Evolutionary conservation across 2,329 filamentous ascomycete genomes (phyloP).

Genomic region (Chaetomium strumarium): DNA sequence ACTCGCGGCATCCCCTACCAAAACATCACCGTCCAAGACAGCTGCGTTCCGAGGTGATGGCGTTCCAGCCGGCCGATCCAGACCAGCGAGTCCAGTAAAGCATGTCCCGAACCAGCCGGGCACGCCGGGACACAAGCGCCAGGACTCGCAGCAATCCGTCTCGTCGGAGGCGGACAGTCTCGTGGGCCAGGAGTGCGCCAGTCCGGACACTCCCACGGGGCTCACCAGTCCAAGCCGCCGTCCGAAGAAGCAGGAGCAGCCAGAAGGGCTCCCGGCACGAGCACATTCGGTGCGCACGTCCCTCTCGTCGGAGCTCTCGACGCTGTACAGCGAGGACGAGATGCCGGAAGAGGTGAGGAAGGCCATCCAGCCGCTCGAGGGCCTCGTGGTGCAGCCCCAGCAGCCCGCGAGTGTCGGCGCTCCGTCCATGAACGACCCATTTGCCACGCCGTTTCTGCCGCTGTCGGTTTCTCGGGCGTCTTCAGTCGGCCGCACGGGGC

Average conservation of each 20-base stretch:
- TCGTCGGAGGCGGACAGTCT: constrained; percentile 39
- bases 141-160: constrained; percentile 31
- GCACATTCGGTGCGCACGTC: constrained; percentile 37
- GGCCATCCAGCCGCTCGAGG: constrained; percentile 14
- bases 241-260: constrained; percentile 10
- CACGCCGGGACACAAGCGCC: constrained; percentile 25
- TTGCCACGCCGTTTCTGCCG: constrained; percentile 3
- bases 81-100: constrained; percentile 29
- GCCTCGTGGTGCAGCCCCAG: constrained; percentile 11
- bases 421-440: constrained; percentile 13
- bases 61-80: not conserved
- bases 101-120: constrained; percentile 5
- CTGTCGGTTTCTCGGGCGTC: constrained; percentile 7
- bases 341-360: constrained; percentile 31
- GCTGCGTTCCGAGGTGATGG: not conserved
- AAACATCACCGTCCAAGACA: not conserved
- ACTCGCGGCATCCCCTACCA: constrained; percentile 19
- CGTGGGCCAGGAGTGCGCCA: constrained; percentile 32
- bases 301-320: constrained; percentile 49
- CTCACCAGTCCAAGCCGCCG: constrained; percentile 40
- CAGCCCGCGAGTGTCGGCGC: constrained; percentile 4
- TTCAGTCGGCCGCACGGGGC: constrained; percentile 6
- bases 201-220: constrained; percentile 32
- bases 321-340: constrained; percentile 51
- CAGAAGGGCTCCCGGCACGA: constrained; percentile 9